These are phyloP conservation scores for Aspergillus ostianus DNA, from an alignment of 495 filamentous ascomycete genomes.

Conservation along the genomic window DNA sequence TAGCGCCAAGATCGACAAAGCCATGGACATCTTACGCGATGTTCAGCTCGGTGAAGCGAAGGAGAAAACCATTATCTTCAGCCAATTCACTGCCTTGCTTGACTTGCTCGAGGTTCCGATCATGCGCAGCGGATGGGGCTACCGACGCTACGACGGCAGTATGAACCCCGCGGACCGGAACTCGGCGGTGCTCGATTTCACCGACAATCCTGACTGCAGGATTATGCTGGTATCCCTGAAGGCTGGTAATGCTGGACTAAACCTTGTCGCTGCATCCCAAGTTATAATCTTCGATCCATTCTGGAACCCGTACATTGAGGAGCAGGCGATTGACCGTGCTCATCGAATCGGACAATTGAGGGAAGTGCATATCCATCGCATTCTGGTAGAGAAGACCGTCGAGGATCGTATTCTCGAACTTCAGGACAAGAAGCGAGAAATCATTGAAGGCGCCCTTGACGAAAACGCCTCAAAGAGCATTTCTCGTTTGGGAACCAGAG, in stretches of 20 bases:
- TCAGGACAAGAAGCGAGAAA: slow-evolving; percentile 77
- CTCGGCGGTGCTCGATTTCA: slow-evolving; percentile 70
- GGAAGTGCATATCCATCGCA: slow-evolving; percentile 74
- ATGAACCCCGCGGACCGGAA: slow-evolving; percentile 73
- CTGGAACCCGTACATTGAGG: slow-evolving; percentile 95
- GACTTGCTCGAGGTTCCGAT: slow-evolving; percentile 93
- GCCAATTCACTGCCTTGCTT: slow-evolving; percentile 85
- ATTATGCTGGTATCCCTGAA: slow-evolving; percentile 88
- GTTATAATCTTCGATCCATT: slow-evolving; percentile 94
- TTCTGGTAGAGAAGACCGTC: slow-evolving; percentile 75
- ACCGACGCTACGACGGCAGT: slow-evolving; percentile 81
- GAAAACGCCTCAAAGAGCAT: slow-evolving; percentile 68
- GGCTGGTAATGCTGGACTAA: slow-evolving; percentile 88
- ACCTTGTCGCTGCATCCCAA: slow-evolving; percentile 80
- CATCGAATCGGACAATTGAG: slow-evolving; percentile 84
- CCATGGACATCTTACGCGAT: slow-evolving; percentile 62
- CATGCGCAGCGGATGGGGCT: slow-evolving; percentile 57
- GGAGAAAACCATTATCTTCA: slow-evolving; percentile 91
- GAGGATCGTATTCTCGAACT: slow-evolving; percentile 86
- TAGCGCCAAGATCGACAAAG: slow-evolving; percentile 77
- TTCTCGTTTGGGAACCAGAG: slow-evolving; percentile 56
- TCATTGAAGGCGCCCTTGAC: slow-evolving; percentile 81
- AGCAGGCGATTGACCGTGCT: slow-evolving; percentile 91
- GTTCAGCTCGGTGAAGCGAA: slow-evolving; percentile 44
- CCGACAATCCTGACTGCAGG: slow-evolving; percentile 58